Conservation (phyloP, 768 basidiomycete species). For the Mycena rebaudengoi region DNA sequence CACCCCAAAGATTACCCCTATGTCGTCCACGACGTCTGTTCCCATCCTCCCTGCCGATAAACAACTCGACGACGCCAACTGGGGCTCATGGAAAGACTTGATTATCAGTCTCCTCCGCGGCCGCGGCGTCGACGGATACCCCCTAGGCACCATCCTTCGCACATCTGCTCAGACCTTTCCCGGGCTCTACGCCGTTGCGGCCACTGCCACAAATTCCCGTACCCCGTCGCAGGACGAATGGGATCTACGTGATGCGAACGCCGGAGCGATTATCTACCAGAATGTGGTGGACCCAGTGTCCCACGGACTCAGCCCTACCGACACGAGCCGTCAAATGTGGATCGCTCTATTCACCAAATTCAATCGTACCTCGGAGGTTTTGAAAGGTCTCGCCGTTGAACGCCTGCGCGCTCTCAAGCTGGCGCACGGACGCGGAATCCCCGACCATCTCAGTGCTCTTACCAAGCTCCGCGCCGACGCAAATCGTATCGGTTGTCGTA, state of each 20-base stretch:
- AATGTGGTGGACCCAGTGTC: background rate
- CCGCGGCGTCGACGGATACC: too few relatives aligned
- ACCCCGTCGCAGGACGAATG: background rate
- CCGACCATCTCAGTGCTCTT: background rate
- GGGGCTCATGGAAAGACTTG: too few relatives aligned
- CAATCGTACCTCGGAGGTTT: background rate
- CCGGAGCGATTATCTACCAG: constrained; percentile 1
- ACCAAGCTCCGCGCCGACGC: background rate
- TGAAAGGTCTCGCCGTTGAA: background rate
- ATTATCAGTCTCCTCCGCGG: too few relatives aligned
- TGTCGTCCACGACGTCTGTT: too few relatives aligned
- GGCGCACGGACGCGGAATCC: background rate
- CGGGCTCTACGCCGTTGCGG: too few relatives aligned
- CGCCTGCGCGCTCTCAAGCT: background rate
- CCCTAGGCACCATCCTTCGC: too few relatives aligned
- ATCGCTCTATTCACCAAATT: background rate
- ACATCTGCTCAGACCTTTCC: too few relatives aligned
- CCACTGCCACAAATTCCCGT: background rate
- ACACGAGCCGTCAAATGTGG: background rate
- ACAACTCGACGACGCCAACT: too few relatives aligned
- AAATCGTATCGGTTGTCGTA: background rate
- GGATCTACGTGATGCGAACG: background rate
- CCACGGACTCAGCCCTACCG: background rate
- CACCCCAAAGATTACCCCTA: too few relatives aligned
- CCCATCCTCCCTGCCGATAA: too few relatives aligned